phyloP scores from a whole-genome alignment of 2,329 filamentous ascomycete genomes.

The Verticillium klebahnii region DNA sequence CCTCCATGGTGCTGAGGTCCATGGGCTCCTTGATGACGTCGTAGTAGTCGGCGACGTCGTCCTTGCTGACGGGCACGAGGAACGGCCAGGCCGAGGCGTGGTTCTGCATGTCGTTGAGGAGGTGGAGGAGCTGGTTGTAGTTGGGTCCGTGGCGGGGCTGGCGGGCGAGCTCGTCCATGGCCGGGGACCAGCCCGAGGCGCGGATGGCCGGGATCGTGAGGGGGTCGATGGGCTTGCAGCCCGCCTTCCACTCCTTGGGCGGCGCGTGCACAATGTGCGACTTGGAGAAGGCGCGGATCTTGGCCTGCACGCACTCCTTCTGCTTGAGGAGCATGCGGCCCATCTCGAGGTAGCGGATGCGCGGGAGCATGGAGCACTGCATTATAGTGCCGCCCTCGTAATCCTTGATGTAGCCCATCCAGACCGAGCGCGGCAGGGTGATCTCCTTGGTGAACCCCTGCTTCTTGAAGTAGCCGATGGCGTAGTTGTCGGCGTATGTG shows the following conservation, averaged over 20 bases:
- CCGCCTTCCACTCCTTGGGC: conserved; percentile 80
- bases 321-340: conserved; percentile 95
- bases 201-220: conserved; percentile 84
- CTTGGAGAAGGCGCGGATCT: conserved; percentile 87
- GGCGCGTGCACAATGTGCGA: conserved; percentile 83
- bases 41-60: conserved; percentile 98
- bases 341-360: conserved; percentile 88
- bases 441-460: conserved; percentile 99
- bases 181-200: conserved; percentile 88
- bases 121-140: conserved; percentile 87
- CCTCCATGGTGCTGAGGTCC: conserved; percentile 94
- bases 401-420: conserved; percentile 99
- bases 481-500: conserved; percentile 98
- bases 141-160: conserved; percentile 95
- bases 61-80: conserved; percentile 84
- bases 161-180: conserved; percentile 95
- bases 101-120: conserved; percentile 94
- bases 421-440: conserved; percentile 79
- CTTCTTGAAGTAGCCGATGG: conserved; percentile 98
- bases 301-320: conserved; percentile 90
- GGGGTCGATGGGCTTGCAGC: conserved; percentile 72
- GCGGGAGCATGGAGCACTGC: conserved; percentile 97
- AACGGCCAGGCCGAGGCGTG: conserved; percentile 94
- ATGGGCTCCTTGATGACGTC: conserved; percentile 97
- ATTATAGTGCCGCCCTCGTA: conserved; percentile 99